Evolutionary conservation across 1,284 basidiomycete genomes (phyloP), one percentile per base, ranked within the genome.

Genomic region (Irpex sp.): DNA sequence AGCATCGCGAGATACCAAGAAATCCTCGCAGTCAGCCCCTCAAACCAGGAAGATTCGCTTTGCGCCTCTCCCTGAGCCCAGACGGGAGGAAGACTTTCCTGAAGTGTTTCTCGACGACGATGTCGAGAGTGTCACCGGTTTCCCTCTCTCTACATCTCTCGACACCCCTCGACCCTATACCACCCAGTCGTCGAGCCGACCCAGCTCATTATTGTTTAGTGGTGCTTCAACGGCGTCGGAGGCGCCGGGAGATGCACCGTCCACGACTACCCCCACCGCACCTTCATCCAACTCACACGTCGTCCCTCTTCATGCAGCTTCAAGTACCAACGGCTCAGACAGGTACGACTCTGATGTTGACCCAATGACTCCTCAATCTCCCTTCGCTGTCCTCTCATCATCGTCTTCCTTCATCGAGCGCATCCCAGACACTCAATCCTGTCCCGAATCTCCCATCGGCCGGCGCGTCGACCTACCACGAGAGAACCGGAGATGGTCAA

Each of bases 1-100:
- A 11, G n/a, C 55, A 5, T 52, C 62, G 13, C 38, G 60, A n/a
- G 49, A 59, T 13, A 59, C 54, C 5, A 38, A 47, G 19, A 71
- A 69, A 57, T 58, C 69, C 54, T 61, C 65, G 17, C 64, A 62
- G 61, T 74, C 74, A 6, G 61, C 69, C 15, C 67, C 70, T 4
- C 68, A 73, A 65, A 65, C 77, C 64, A 75, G 83, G 71, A 75
- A 56, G 54, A 56, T 56, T 31, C 85, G 88, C 66, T 92, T 92
- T 67, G 90, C 90, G 0, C 91, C 90, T 2, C 82, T 92, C n/a
- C 91, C 91, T 3, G 87, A 89, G 65, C 88, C 88, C 13, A 80
- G 85, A n/a, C 77, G 84, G 59, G 75, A 79, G 57, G 82, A 84
- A 19, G 77, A 76, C 47, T 62, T 71, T n/a, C 65, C 70, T 19